phyloP scores from a whole-genome alignment of 2,329 filamentous ascomycete genomes.

The Cyanodermella asteris region DNA sequence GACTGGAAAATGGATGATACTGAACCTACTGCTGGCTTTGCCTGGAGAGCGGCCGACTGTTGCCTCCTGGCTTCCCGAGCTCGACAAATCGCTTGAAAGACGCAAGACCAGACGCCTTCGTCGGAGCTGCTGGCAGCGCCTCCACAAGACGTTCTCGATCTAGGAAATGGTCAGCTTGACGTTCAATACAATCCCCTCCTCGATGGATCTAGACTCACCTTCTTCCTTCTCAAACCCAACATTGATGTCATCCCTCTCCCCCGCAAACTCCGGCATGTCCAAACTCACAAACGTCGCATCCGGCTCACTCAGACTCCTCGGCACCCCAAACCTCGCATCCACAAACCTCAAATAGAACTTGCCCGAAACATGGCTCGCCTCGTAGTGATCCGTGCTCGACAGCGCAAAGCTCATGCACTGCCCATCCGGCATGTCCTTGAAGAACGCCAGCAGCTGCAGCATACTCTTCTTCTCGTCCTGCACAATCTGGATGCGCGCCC shows the following conservation, averaged over 20 bases:
- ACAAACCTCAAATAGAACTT: conserved; percentile 59
- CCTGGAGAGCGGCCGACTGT: no score
- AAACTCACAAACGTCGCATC: conserved; percentile 58
- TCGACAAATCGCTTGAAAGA: conserved; percentile 15
- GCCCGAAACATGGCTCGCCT: conserved; percentile 39
- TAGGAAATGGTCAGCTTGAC: conserved; percentile 5
- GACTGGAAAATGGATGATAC: no score
- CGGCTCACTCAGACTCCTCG: conserved; percentile 30
- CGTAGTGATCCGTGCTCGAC: conserved; percentile 65
- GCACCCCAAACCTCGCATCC: conserved; percentile 77
- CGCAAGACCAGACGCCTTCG: conserved; percentile 9
- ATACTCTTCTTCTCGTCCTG: conserved; percentile 53
- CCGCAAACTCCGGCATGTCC: conserved; percentile 71
- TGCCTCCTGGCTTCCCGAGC: no score
- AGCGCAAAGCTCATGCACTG: conserved; percentile 76
- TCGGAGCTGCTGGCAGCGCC: conserved; percentile 14
- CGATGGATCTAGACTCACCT: conserved; percentile 32
- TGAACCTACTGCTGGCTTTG: no score
- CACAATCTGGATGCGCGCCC: conserved; percentile 60
- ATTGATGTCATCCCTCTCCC: conserved; percentile 79
- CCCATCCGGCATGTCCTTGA: conserved; percentile 69
- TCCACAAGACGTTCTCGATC: conserved; percentile 13
- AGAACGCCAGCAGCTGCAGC: conserved; percentile 63
- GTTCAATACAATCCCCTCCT: neutral
- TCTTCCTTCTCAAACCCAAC: conserved; percentile 62